Conservation (phyloP, 352 stramenopile genomes). For the Globisporangium abappressorium region DNA sequence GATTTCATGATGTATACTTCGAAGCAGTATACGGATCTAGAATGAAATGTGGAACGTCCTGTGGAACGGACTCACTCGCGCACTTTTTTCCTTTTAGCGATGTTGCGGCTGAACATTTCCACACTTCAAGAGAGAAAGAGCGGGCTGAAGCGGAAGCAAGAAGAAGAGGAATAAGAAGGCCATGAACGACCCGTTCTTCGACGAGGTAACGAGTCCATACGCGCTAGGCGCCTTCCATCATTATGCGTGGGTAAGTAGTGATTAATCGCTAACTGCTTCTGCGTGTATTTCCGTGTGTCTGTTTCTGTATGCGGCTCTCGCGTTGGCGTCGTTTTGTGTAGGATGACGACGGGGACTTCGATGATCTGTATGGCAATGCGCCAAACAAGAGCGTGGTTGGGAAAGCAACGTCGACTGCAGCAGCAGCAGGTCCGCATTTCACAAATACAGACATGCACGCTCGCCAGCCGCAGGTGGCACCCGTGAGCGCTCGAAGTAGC, state of each 20-base stretch:
- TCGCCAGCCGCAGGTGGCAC: not conserved
- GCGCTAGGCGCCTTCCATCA: not conserved
- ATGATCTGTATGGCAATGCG: slow-evolving; percentile 70
- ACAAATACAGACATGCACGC: not conserved
- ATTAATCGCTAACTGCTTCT: not conserved
- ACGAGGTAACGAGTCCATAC: slow-evolving; percentile 23
- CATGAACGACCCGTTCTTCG: slow-evolving; percentile 51
- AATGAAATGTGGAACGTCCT: not conserved
- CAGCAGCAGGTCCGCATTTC: not conserved
- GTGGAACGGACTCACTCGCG: not conserved
- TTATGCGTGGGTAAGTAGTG: not conserved
- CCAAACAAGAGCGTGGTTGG: slow-evolving; percentile 29
- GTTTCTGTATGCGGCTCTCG: not conserved
- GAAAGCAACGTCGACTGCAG: not conserved
- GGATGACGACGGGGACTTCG: slow-evolving; percentile 74
- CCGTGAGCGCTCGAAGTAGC: slow-evolving; percentile 4
- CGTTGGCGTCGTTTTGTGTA: not conserved
- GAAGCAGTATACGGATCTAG: not conserved
- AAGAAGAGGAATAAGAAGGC: not conserved
- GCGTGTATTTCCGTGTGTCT: not conserved
- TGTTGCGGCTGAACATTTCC: not conserved
- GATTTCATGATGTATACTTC: not conserved
- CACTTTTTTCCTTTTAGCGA: not conserved
- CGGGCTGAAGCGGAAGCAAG: not conserved
- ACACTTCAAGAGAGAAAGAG: slow-evolving; percentile 17